Conservation (phyloP, 2,329 filamentous ascomycete species). For the Atkinsonella texensis region DNA sequence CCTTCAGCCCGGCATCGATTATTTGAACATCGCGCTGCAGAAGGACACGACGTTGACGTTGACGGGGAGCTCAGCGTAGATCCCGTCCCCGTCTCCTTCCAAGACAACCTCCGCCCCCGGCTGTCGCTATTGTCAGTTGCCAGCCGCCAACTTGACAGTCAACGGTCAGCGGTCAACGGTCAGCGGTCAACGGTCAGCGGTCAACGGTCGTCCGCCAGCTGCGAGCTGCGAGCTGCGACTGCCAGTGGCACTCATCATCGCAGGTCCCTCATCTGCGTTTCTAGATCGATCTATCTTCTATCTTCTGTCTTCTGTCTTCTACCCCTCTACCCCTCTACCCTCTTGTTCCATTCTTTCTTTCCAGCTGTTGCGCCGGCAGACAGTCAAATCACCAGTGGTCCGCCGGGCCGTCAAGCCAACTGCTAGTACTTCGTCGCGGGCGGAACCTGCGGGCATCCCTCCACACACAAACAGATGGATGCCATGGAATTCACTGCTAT, state of each 20-base stretch:
- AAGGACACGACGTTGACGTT: too few species aligned
- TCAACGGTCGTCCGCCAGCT: neutral
- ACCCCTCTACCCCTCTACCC: too few species aligned
- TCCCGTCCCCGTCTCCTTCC: too few species aligned
- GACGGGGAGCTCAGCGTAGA: neutral
- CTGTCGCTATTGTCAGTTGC: neutral
- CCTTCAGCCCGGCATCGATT: neutral
- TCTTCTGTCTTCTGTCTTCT: too few species aligned
- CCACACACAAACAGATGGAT: neutral
- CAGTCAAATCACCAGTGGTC: neutral
- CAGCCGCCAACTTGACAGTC: too few species aligned
- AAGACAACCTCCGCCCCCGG: too few species aligned
- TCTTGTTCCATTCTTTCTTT: neutral
- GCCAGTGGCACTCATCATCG: neutral
- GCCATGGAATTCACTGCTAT: slow-evolving; percentile 6
- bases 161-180: too few species aligned
- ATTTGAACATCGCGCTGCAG: too few species aligned
- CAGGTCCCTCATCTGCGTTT: neutral
- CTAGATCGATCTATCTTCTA: neutral
- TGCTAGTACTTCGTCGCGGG: neutral
- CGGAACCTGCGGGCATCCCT: neutral
- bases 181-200: too few species aligned
- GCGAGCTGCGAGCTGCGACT: neutral
- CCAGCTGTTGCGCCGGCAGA: neutral
- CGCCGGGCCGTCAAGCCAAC: neutral